phyloP scores from a whole-genome alignment of 257 asterid genomes.

The Coffea eugenioides region DNA sequence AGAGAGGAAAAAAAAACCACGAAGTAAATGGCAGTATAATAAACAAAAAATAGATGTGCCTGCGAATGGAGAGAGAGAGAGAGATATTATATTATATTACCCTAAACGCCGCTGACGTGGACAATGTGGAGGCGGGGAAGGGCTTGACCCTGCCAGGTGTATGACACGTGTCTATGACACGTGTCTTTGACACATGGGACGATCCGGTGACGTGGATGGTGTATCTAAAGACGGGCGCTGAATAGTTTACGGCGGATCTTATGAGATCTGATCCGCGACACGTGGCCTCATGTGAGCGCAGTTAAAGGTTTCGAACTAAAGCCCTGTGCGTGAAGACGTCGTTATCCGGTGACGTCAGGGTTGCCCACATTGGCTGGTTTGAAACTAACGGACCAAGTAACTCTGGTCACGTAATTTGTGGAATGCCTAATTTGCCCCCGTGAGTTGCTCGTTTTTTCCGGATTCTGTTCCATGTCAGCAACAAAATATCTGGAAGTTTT shows the following conservation, averaged over 20 bases:
- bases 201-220: constrained; percentile 6
- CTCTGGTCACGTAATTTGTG: background rate
- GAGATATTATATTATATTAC: constrained; percentile 27
- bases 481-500: constrained; percentile 30
- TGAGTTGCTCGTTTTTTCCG: background rate
- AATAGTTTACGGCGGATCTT: constrained; percentile 32
- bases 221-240: constrained; percentile 40
- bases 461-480: constrained; percentile 21
- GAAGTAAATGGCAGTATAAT: background rate
- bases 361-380: constrained; percentile 13
- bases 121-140: constrained; percentile 30
- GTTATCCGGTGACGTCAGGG: constrained; percentile 6
- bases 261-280: constrained; percentile 33
- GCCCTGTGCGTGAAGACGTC: background rate
- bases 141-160: background rate
- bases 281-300: constrained; percentile 24
- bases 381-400: constrained; percentile 17
- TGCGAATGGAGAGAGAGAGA: background rate
- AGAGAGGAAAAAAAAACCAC: background rate
- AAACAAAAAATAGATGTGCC: constrained; percentile 1
- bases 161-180: constrained; percentile 9
- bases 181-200: constrained; percentile 10
- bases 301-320: constrained; percentile 22
- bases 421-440: constrained; percentile 18
- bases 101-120: constrained; percentile 29